These are phyloP conservation scores for Dioscorea alata DNA, from an alignment of 106 monocot genomes.

Conservation along the genomic window DNA sequence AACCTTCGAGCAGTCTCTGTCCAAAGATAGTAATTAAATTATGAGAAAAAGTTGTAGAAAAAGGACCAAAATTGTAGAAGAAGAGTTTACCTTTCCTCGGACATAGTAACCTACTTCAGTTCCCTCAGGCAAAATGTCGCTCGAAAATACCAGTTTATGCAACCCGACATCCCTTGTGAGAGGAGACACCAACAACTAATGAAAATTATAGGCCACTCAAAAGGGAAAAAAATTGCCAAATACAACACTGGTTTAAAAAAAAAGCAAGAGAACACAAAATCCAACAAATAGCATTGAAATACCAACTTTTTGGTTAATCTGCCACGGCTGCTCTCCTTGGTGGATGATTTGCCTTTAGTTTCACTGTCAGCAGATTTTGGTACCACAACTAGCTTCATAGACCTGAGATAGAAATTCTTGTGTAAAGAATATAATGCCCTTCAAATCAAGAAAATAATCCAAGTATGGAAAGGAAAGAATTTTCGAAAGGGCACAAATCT, in stretches of 20 bases:
- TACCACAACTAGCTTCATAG: constrained; percentile 11
- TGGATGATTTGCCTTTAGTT: constrained; percentile 34
- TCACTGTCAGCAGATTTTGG: constrained; percentile 26
- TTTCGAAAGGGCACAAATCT: no score
- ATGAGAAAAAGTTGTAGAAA: not conserved
- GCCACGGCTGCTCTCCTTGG: constrained; percentile 51
- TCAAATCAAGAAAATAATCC: no score
- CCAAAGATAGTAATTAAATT: constrained; percentile 3
- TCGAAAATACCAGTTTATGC: constrained; percentile 93
- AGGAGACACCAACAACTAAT: constrained; percentile 4
- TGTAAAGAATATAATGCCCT: no score
- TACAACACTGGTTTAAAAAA: not conserved
- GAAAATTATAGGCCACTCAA: not conserved
- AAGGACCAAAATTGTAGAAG: not conserved
- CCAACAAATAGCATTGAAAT: not conserved
- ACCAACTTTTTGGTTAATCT: constrained; percentile 81
- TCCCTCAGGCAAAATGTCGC: constrained; percentile 83
- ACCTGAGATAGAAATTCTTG: constrained; percentile 22
- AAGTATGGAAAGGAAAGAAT: no score
- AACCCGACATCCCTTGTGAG: constrained; percentile 69
- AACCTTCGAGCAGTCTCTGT: constrained; percentile 86
- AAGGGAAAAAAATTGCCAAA: not conserved
- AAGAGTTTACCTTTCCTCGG: constrained; percentile 69
- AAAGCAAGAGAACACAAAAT: not conserved
- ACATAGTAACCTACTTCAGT: constrained; percentile 94